A percentile compares a stretch with the other conserved stretches of the same genome.
phyloP scores from a whole-genome alignment of 805 yeast species.

The Metschnikowia bowlesiae region DNA sequence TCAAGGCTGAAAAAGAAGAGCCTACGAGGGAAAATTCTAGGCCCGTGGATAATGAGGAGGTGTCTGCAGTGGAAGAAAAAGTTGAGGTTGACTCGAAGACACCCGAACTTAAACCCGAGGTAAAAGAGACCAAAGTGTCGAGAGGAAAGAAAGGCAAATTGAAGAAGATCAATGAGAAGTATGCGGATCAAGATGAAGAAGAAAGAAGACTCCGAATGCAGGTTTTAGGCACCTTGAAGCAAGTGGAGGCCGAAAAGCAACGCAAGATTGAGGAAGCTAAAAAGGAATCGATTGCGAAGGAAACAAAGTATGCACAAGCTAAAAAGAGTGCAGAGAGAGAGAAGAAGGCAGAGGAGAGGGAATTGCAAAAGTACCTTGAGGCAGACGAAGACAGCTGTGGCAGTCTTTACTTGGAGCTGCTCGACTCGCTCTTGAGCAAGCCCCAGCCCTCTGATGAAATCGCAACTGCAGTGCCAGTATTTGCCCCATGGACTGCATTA shows the following conservation, averaged over 20 bases:
- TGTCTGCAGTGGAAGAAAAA: not conserved
- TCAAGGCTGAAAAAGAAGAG: conserved; percentile 9
- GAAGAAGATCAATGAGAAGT: conserved; percentile 77
- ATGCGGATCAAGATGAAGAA: conserved; percentile 89
- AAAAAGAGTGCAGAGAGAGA: conserved; percentile 37
- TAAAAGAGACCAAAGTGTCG: conserved; percentile 37
- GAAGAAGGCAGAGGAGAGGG: conserved; percentile 41
- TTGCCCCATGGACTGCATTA: conserved; percentile 89
- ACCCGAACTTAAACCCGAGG: not conserved
- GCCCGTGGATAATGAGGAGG: not conserved
- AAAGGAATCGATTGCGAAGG: conserved; percentile 17
- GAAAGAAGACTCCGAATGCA: conserved; percentile 73
- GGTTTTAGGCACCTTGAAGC: conserved; percentile 78
- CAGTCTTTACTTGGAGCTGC: conserved; percentile 36
- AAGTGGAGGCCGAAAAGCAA: conserved; percentile 31
- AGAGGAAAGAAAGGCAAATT: conserved; percentile 83
- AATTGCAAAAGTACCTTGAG: conserved; percentile 41
- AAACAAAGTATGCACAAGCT: conserved; percentile 30
- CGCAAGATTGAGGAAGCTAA: conserved; percentile 15
- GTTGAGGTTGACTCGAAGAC: not conserved
- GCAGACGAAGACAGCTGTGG: conserved; percentile 31
- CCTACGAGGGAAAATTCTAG: not conserved
- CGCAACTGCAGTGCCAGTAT: conserved; percentile 70
- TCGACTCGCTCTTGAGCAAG: conserved; percentile 42
- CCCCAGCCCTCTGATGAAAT: conserved; percentile 50